phyloP scores from a whole-genome alignment of 2,329 filamentous ascomycete species.

The Fusarium torreyae region DNA sequence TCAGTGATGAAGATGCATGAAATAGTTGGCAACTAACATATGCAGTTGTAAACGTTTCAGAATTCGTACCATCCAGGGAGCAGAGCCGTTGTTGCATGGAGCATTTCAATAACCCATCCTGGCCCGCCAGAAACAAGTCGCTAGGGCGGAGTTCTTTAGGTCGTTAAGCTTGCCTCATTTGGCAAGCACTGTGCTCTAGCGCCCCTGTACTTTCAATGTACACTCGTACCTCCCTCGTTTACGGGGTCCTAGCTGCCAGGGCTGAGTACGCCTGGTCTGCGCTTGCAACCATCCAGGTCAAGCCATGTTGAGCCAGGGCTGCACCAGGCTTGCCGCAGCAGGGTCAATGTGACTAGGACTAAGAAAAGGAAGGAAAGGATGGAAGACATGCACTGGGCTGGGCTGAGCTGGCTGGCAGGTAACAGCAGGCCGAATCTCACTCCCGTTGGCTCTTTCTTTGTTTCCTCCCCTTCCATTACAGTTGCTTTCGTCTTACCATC shows the following conservation, averaged over 20 bases:
- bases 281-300: slow-evolving; percentile 34
- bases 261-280: slow-evolving; percentile 38
- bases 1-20: not conserved
- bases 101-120: not conserved
- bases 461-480: slow-evolving; percentile 23
- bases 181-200: slow-evolving; percentile 20
- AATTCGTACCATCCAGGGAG: slow-evolving; percentile 10
- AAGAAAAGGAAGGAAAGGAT: slow-evolving; percentile 6
- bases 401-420: not conserved
- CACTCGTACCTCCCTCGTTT: slow-evolving; percentile 9
- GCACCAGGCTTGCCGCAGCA: slow-evolving; percentile 38
- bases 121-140: slow-evolving; percentile 32
- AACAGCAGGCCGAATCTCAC: slow-evolving; percentile 1
- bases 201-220: slow-evolving; percentile 20
- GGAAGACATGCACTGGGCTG: too few species aligned
- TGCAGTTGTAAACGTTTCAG: slow-evolving; percentile 24
- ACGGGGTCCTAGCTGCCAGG: slow-evolving; percentile 31
- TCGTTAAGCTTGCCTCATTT: slow-evolving; percentile 22
- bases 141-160: slow-evolving; percentile 5
- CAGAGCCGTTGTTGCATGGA: not conserved
- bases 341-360: slow-evolving; percentile 31
- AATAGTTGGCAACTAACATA: not conserved
- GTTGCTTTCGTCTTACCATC: slow-evolving; percentile 17
- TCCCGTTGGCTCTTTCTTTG: slow-evolving; percentile 33
- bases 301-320: slow-evolving; percentile 15